Base-by-base conservation (phyloP, 495 filamentous ascomycete genomes). In the Eremomyces bilateralis region DNA sequence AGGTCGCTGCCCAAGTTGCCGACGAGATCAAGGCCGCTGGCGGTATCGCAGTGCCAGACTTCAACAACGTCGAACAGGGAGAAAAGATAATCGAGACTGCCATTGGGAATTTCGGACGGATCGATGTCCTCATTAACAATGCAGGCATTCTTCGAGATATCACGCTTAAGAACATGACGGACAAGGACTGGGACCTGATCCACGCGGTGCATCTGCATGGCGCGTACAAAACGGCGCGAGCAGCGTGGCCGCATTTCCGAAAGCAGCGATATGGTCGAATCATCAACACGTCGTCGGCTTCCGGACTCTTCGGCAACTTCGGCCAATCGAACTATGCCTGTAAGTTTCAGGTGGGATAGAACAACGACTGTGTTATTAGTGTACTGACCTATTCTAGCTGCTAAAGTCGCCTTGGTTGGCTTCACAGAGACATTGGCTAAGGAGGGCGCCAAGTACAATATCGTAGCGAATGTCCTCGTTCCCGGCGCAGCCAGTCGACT, bases 101-200 rank as follows among this genome's bases (percentile, higher is more conserved):
- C 5, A 34, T 45, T 18, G 15, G 42, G 17, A 31, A 35, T n/a
- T 47, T 34, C 29, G 41, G 41, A 10, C 27, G 45, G 4, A 21
- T 47, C 4, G 45, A 47, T 31, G 33, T 47, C 13, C 15, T 45
- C 21, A 42, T 47, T 24, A 44, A 47, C 32, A 44, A 47, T 32
- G 45, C 44, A 1, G 44, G 42, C 33, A 42, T 41, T 3, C 15
- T 42, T 4, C 34, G 41, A 8, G 42, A 45, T 29, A 29, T 43
- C 36, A 46, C 33, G 8, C 19, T 46, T 10, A 31, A 31, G 42
- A 46, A 43, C 31, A 45, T 46, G 43, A 43, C 17, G 25, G 41
- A 46, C 22, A 20, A 34, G 30, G 43, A 43, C 36, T 46, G 40
- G 43, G 40, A 43, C 22, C 24, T 36, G 13, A 46, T 39, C 27